Evolutionary conservation across 2,329 filamentous ascomycete genomes (phyloP), one percentile per base, ranked within the genome.

Genomic region (Fulvia fulva): DNA sequence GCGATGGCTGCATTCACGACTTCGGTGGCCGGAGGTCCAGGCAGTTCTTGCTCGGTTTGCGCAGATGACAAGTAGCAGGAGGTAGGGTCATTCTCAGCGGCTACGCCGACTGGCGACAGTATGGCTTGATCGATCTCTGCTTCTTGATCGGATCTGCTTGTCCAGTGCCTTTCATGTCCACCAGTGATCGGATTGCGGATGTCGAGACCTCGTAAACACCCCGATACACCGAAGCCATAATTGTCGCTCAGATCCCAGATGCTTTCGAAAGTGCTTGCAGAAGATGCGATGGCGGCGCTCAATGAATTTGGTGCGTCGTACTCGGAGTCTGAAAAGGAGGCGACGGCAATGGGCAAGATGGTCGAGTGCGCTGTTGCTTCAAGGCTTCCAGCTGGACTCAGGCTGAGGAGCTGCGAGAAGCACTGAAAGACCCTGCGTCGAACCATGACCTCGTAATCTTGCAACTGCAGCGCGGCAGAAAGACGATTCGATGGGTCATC

Each of bases 241-340:
- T 97, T 97, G 72, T 99, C 94, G 8, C 87, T 89, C 6, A 96
- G 84, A 62, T 97, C 93, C 94, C 94, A 99, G 41, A 99, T 85
- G 0, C 87, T 92, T 68, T 99, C 94, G 68, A 97, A 97, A 2
- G 86, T 89, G 5, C 90, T 91, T 1, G 91, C 90, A 16, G 92
- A 90, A 65, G 88, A 94, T 19, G 93, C 93, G 68, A 99, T 97
- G 0, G 92, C 91, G 14, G 90, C 89, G 68, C 93, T 96, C 50
- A 97, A 74, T 1, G 91, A 93, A 67, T 86, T 93, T 16, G 90
- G 87, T 0, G 86, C 86, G 70, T 96, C 95, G 67, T 90, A 91
- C 58, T 95, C 91, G 0, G 93, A 91, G 67, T 97, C 92, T 0
- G 94, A 91, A 73, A 99, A 97, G 1, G 93, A 88, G 0, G 91